Evolutionary conservation across 108 stramenopile species (phyloP).

Genomic region (Cyclostephanos tholiformis): DNA sequence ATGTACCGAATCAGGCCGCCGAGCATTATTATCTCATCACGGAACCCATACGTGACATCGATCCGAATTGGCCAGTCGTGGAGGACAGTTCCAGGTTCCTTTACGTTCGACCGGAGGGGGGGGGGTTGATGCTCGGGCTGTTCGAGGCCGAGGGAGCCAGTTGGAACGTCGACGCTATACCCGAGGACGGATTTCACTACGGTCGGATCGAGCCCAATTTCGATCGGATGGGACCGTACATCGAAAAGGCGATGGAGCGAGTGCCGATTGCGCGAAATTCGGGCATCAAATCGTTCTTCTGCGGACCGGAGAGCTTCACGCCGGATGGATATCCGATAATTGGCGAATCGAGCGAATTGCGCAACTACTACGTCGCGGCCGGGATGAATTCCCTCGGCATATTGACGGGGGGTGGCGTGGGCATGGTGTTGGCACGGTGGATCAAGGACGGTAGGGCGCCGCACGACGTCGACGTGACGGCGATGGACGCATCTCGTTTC

Average conservation of each 20-base stretch:
- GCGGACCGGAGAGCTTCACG: conserved; percentile 83
- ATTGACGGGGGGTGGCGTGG: conserved; percentile 71
- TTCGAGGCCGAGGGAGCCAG: conserved; percentile 70
- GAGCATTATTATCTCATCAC: conserved; percentile 88
- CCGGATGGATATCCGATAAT: conserved; percentile 63
- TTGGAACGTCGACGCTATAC: conserved; percentile 62
- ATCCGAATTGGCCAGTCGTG: conserved; percentile 80
- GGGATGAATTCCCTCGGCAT: conserved; percentile 83
- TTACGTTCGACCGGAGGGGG: conserved; percentile 82
- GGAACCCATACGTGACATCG: conserved; percentile 63
- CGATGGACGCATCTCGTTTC: conserved; percentile 64
- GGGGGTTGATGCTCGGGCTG: conserved; percentile 76
- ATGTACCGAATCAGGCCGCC: conserved; percentile 82
- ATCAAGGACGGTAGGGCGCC: conserved; percentile 55
- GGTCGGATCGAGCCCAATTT: conserved; percentile 75
- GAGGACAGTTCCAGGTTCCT: conserved; percentile 69
- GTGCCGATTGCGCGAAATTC: conserved; percentile 56
- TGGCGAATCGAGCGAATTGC: conserved; percentile 62
- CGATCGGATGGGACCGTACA: conserved; percentile 80
- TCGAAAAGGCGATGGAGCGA: conserved; percentile 65
- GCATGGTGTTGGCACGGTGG: conserved; percentile 62
- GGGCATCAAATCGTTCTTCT: conserved; percentile 78
- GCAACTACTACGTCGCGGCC: conserved; percentile 72
- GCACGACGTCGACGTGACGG: conserved; percentile 59
- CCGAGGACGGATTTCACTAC: conserved; percentile 56